A percentile compares a stretch with the other conserved stretches of the same genome.
These are phyloP conservation scores for Crotalaria pallida DNA, from an alignment of 306 rosid species.

Conservation along the genomic window DNA sequence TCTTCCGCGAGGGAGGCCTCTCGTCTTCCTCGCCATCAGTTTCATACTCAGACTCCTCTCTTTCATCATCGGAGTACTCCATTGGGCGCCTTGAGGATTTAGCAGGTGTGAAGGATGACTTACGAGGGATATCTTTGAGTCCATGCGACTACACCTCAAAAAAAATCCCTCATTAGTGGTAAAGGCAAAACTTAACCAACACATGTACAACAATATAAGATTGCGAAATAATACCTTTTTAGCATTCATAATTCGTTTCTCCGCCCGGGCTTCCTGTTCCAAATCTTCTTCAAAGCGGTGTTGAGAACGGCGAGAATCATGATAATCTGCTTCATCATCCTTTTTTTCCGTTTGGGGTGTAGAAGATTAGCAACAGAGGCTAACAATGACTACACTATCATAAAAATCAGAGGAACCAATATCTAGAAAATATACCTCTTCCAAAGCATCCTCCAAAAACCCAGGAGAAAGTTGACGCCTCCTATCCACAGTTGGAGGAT, in stretches of 20 bases:
- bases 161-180: slow-evolving; percentile 7
- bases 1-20: slow-evolving; percentile 60
- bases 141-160: slow-evolving; percentile 54
- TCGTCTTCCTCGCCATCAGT: slow-evolving; percentile 87
- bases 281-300: slow-evolving; percentile 73
- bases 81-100: slow-evolving; percentile 68
- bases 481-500: slow-evolving; percentile 69
- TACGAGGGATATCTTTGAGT: slow-evolving; percentile 57
- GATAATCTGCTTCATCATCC: slow-evolving; percentile 87
- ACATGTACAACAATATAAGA: background rate
- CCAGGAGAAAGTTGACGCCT: slow-evolving; percentile 99
- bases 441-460: slow-evolving; percentile 98
- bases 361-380: background rate
- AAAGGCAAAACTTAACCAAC: background rate
- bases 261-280: slow-evolving; percentile 84
- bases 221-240: slow-evolving; percentile 52
- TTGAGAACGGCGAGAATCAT: slow-evolving; percentile 63
- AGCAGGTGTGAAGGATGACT: slow-evolving; percentile 53
- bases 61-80: slow-evolving; percentile 71
- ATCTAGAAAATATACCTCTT: slow-evolving; percentile 59
- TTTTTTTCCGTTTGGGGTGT: background rate
- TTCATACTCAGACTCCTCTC: slow-evolving; percentile 97
- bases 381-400: slow-evolving; percentile 4
- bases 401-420: background rate
- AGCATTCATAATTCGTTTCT: slow-evolving; percentile 87